Base-by-base conservation (phyloP, 164 flowering plant species). In the Pachysandra terminalis region DNA sequence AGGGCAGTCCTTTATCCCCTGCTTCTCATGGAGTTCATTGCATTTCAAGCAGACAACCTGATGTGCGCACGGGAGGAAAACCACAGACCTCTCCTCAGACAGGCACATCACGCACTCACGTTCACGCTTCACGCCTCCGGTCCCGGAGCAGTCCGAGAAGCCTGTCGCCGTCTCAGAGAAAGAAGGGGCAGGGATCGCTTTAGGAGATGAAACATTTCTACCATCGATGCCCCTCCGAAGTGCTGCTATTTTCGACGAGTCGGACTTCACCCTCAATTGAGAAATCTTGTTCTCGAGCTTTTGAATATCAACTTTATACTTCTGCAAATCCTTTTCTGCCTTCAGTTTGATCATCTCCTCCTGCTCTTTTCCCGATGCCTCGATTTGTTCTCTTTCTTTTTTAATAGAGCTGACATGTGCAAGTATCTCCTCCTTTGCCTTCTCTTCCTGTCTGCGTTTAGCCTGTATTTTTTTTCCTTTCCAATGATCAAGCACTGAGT, bases 31-130 rank as follows among this genome's bases (percentile, higher is more conserved):
- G 58, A 93, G 91, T 74, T 96, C 96, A 70, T 93, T 96, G 95
- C 99, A 96, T 37, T 76, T 81, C 26, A 78, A 73, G 81, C 99
- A 96, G 19, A 96, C 95, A 67, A 96, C 96, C 61, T 90, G 99
- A 82, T 96, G 99, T n/a, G 98, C 96, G 72, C 99, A 96, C 0
- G 99, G 99, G 27, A 96, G 87, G 71, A 96, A 96, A 62, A 96
- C 93, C 55, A 96, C 90, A 0, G 93, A 90, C 95, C 86, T 93
- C 80, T 96, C 98, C 73, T 96, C 97, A 0, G 96, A 84, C 16
- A 96, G 85, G 77, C 98, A 96, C 98, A 96, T 96, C 56, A 93
- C 99, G 56, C 99, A 96, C 71, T 93, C 98, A 35, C 96, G 63
- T 52, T 93, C 98, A 4, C 97, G 88, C 68, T 82, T 86, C 69